Percentiles rank a stretch among this genome's conserved stretches.
Conservation (phyloP, 78 protist genomes). For the Parvularia atlantis region DNA sequence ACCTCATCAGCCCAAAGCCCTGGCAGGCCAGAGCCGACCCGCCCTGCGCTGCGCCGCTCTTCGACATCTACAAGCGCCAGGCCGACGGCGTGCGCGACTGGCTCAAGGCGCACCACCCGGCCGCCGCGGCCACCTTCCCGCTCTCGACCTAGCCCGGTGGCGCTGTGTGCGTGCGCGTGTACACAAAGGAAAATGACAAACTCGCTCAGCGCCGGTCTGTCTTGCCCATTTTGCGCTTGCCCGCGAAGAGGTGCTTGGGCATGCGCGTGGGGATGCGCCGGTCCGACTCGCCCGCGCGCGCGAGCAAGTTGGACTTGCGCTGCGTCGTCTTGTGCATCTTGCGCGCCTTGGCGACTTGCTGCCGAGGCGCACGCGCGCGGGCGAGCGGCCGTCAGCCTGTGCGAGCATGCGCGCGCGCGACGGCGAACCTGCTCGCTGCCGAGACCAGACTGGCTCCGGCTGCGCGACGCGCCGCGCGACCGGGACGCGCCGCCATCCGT, state of each 20-base stretch:
- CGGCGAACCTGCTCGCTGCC: too few relatives aligned
- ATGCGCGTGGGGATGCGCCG: constrained; percentile 44
- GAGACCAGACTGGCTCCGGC: neutral
- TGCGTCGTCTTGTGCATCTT: neutral
- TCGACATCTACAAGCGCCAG: too few relatives aligned
- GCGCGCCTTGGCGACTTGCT: constrained; percentile 3
- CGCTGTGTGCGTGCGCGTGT: too few relatives aligned
- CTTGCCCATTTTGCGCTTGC: constrained; percentile 84
- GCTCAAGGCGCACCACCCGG: too few relatives aligned
- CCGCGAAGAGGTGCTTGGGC: constrained; percentile 89
- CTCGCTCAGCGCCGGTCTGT: constrained; percentile 82
- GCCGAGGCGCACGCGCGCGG: constrained; percentile 7
- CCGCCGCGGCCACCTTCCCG: too few relatives aligned
- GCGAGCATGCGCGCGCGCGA: neutral
- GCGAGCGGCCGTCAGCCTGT: neutral
- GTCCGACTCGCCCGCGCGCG: constrained; percentile 78
- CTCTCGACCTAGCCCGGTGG: too few relatives aligned
- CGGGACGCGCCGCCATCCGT: neutral
- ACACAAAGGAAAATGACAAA: too few relatives aligned
- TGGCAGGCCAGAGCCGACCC: too few relatives aligned
- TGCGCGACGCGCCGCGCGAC: neutral
- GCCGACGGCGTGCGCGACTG: too few relatives aligned
- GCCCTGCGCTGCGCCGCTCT: too few relatives aligned
- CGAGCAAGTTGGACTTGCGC: neutral
- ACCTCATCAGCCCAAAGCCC: too few relatives aligned